Evolutionary conservation across 495 filamentous ascomycete genomes (phyloP), one percentile per base, ranked within the genome.

Genomic region (Acidomyces sp.): DNA sequence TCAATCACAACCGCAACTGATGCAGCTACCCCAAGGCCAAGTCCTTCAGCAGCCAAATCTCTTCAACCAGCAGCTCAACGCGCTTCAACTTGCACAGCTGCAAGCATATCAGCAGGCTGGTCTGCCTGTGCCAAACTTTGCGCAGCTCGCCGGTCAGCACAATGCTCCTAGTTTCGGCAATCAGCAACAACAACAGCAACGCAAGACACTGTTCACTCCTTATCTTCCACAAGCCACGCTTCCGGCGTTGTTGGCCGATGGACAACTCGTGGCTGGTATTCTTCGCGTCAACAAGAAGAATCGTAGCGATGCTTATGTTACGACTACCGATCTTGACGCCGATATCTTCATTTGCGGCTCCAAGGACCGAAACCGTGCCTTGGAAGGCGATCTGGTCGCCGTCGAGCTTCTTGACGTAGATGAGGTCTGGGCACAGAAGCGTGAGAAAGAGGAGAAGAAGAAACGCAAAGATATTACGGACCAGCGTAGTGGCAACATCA

Each of bases 211-310:
- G 2, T 97, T 97, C 67, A 96, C 90, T 52, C 90, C 92, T 45
- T 97, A 97, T 53, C 71, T 97, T 26, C 92, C 90, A 4, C 90
- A 97, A 58, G 92, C 92, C 17, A 93, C 81, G 31, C 68, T 97
- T 13, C 90, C 90, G 29, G 90, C 86, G 20, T 70, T 97, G 22
- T 72, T 97, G 40, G 75, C 76, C 51, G 85, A 96, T 49, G 90
- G 88, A 11, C 85, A 94, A 56, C 76, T 97, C 32, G 90, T 97
- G 26, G 84, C 90, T 34, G 90, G 90, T 67, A 85, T 95, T 52
- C 78, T 97, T 28, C 81, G 90, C 31, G 90, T 97, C 40, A 97
- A 97, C 70, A 97, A 96, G 68, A 97, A 97, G 70, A 97, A 97
- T 57, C 76, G 90, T 27, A 96, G 90, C 48, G 92, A 97, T 59